Base-by-base conservation (phyloP, 768 basidiomycete genomes). In the Hortiboletus campestris region DNA sequence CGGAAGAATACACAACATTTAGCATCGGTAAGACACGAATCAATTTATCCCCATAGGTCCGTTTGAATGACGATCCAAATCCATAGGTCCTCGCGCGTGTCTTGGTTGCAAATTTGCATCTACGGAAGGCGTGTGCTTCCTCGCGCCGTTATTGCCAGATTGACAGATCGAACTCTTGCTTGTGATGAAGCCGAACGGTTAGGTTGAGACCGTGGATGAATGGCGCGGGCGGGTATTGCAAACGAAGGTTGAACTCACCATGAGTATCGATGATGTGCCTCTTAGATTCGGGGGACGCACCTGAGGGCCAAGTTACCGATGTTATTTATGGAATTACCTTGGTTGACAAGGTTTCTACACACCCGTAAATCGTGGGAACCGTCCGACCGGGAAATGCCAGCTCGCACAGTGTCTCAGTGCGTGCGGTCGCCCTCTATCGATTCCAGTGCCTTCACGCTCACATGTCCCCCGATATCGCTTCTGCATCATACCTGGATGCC, bases 61-160 rank as follows among this genome's bases (percentile, higher is more conserved):
- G 10, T 36, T 29, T 39, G 16, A 34, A 41, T 45, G 7, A 54
- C 32, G 20, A 12, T 20, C 20, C 12, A 10, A 44, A 54, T 43
- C 14, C 56, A 25, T 56, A 76, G 80, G 80, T 45, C 80, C 81
- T 31, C 76, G 82, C 16, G 61, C 66, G 16, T 86, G 84, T 57
- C 67, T 84, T 13, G 84, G 84, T 6, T 71, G 80, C 29, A 81
- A 76, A 56, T 85, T 86, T 59, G 80, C 84, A 3, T 73, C 75
- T 1, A 75, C 73, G 0, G 82, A 85, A 61, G 73, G 75, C 2
- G 75, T 84, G 17, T 77, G 75, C 46, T 81, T 85, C 71, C 73
- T 85, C 19, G 74, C 80, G 1, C 67, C 74, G 61, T 61, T 84
- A 9, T 65, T 84, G 20, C 73, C 80, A 17, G 83, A 84, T 43